These are phyloP conservation scores for Carex parvula DNA, from an alignment of 176 grass and related monocot species.

Conservation along the genomic window DNA sequence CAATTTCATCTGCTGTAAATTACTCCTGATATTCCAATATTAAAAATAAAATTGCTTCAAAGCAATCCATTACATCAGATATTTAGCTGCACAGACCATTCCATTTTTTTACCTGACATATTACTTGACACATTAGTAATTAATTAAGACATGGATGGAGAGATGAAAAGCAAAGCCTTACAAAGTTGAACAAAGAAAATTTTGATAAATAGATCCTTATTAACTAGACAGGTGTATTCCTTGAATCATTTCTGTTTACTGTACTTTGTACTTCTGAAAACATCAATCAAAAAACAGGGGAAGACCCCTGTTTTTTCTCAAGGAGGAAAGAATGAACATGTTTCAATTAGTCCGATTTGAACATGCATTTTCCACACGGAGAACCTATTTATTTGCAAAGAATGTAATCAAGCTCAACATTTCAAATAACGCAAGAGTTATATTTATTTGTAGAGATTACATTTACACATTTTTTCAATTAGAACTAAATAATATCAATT, in stretches of 20 bases:
- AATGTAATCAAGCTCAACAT: too few species aligned
- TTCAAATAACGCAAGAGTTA: too few species aligned
- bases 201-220: not conserved
- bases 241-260: not conserved
- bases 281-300: not conserved
- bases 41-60: not conserved
- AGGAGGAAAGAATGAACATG: not conserved
- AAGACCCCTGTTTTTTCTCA: not conserved
- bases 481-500: too few species aligned
- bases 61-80: not conserved
- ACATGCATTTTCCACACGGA: too few species aligned
- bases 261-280: not conserved
- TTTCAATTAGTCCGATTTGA: too few species aligned
- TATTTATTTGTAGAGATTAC: too few species aligned
- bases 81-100: not conserved
- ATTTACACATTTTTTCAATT: too few species aligned
- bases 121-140: not conserved
- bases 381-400: too few species aligned
- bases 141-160: not conserved
- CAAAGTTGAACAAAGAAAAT: not conserved
- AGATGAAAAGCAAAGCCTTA: not conserved
- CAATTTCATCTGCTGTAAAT: not conserved
- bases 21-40: not conserved
- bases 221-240: not conserved
- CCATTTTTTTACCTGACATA: not conserved